Percentiles rank a stretch among this genome's conserved stretches.
These are phyloP conservation scores for Herpetomonas samuelpessoai DNA, from an alignment of 208 protist genomes.

Conservation along the genomic window DNA sequence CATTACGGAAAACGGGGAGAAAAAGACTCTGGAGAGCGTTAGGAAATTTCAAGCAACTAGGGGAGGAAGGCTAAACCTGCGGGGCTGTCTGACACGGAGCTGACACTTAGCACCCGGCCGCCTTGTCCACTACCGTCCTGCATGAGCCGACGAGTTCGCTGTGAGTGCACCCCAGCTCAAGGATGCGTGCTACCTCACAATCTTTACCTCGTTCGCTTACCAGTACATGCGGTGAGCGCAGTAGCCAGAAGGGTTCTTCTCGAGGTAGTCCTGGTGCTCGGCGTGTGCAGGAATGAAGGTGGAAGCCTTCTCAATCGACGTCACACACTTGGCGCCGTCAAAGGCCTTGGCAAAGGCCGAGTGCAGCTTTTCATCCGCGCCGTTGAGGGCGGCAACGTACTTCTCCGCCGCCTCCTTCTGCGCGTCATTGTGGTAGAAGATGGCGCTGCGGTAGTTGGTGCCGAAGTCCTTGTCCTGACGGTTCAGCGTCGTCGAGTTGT, in stretches of 20 bases:
- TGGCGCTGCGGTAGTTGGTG: conserved; percentile 93
- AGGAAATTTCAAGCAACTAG: too few species aligned
- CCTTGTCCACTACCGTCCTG: too few species aligned
- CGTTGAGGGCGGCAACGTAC: conserved; percentile 79
- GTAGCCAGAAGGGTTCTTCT: conserved; percentile 75
- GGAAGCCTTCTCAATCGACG: conserved; percentile 52
- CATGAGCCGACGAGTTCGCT: too few species aligned
- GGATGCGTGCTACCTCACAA: too few species aligned
- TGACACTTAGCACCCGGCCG: too few species aligned
- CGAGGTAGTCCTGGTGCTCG: conserved; percentile 87
- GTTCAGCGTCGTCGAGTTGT: conserved; percentile 94
- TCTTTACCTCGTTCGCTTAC: too few species aligned
- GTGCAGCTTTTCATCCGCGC: conserved; percentile 45
- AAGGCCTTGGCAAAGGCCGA: conserved; percentile 70
- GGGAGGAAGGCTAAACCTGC: too few species aligned
- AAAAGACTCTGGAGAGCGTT: too few species aligned
- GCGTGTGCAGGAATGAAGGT: conserved; percentile 87
- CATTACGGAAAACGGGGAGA: too few species aligned
- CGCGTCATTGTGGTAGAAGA: conserved; percentile 90
- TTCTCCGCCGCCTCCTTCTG: conserved; percentile 77
- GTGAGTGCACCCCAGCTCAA: too few species aligned
- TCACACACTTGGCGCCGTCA: conserved; percentile 57
- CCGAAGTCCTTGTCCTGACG: conserved; percentile 90
- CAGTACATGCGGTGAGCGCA: conserved; percentile 82
- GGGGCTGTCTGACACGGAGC: too few species aligned